These are phyloP conservation scores for Ambrosia trifida DNA, from an alignment of 129 eudicot genomes.

Conservation along the genomic window DNA sequence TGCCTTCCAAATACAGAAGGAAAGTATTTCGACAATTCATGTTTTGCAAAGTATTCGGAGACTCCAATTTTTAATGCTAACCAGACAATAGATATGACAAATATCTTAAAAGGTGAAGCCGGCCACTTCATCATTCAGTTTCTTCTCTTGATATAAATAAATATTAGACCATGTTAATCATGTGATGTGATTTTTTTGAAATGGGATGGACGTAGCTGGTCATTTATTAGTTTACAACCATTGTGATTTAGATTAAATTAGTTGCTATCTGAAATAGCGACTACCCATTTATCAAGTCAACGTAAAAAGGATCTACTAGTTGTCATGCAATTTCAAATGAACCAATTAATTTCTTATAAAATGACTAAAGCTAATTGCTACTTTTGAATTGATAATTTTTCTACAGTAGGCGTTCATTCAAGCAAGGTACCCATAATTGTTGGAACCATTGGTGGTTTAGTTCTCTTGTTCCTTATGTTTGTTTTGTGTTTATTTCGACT, in stretches of 20 bases:
- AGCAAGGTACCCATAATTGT: constrained; percentile 48
- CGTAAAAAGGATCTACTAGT: too few relatives aligned
- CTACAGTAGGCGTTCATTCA: constrained; percentile 44
- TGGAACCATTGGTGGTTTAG: constrained; percentile 44
- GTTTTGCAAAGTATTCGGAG: constrained; percentile 55
- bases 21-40: constrained; percentile 50
- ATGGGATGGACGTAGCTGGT: not conserved
- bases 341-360: too few relatives aligned
- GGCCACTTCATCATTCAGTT: not conserved
- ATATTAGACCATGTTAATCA: not conserved
- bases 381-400: not conserved
- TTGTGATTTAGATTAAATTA: too few relatives aligned
- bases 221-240: too few relatives aligned
- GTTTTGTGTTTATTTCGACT: constrained; percentile 22
- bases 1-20: constrained; percentile 60
- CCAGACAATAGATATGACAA: constrained; percentile 49
- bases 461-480: constrained; percentile 17
- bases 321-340: too few relatives aligned
- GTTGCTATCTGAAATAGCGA: too few relatives aligned
- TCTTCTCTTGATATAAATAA: not conserved
- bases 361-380: not conserved
- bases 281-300: too few relatives aligned
- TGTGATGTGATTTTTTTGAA: not conserved
- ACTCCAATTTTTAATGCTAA: constrained; percentile 18
- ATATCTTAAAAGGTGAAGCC: constrained; percentile 46